Evolutionary conservation across 306 rosid genomes (phyloP).

Genomic region (Dryas drummondii): DNA sequence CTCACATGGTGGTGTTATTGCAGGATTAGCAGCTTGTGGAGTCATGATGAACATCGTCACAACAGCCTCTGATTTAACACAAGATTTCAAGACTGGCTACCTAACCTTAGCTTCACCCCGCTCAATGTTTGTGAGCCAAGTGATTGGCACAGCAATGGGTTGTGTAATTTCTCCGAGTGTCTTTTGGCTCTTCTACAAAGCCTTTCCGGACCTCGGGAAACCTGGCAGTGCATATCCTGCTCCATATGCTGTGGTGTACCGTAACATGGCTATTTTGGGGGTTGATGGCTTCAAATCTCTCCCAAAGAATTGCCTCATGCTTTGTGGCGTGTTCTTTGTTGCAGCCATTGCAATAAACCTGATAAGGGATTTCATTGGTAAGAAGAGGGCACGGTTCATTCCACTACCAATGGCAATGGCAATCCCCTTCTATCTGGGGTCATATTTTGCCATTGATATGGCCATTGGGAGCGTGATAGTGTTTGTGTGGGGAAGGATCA

Average conservation of each 20-base stretch:
- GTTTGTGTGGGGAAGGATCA: constrained; percentile 38
- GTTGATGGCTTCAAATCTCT: constrained; percentile 36
- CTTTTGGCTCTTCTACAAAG: constrained; percentile 53
- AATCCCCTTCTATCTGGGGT: constrained; percentile 44
- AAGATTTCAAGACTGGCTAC: constrained; percentile 55
- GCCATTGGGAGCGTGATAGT: constrained; percentile 40
- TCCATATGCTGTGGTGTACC: constrained; percentile 40
- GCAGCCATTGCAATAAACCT: constrained; percentile 36
- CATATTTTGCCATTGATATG: constrained; percentile 52
- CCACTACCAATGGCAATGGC: constrained; percentile 62
- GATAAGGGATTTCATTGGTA: constrained; percentile 33
- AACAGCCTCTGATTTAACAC: constrained; percentile 47
- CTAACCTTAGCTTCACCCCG: constrained; percentile 48
- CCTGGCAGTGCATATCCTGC: constrained; percentile 36
- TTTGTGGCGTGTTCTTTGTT: constrained; percentile 38
- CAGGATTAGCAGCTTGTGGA: constrained; percentile 51
- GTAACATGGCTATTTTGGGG: constrained; percentile 47
- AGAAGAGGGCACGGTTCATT: constrained; percentile 33
- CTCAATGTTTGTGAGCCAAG: constrained; percentile 55
- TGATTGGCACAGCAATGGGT: constrained; percentile 53
- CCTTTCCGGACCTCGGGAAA: constrained; percentile 34
- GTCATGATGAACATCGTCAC: constrained; percentile 58
- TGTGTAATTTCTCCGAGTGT: constrained; percentile 47
- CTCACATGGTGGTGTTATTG: constrained; percentile 42
- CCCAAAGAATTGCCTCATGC: constrained; percentile 40